Base-by-base conservation (phyloP, 768 basidiomycete species). In the Lactarius akahatsu region DNA sequence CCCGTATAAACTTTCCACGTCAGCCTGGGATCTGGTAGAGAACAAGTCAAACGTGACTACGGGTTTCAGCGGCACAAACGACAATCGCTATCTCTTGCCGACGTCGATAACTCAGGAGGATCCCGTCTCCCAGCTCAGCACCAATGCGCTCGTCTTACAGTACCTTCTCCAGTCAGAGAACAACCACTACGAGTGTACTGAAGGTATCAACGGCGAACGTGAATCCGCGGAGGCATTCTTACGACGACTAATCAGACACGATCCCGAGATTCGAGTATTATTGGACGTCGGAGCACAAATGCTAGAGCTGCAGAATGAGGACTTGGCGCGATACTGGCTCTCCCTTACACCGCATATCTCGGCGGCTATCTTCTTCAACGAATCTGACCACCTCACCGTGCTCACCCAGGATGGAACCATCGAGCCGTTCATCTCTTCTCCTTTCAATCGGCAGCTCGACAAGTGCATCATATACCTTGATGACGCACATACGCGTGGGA, bases 211-310 rank as follows among this genome's bases (percentile, higher is more conserved):
- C 6, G 61, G 40, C 15, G 38, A 69, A 0, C 52, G 54, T 1
- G 61, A 62, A n/a, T 43, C 20, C 7, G 54, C 61, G 28, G 16
- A 16, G 2, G 71, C 75, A 15, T 76, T 80, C 55, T 63, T 85
- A 13, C 11, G 71, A 0, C 67, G 74, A 16, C 16, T 85, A 4
- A 74, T 76, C 16, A 23, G 61, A 1, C 77, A 82, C 65, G 61
- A 58, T 2, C 79, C 78, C 2, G 70, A 74, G 20, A 75, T 85
- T 34, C 78, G 76, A 26, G 82, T 84, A 5, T 71, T 85, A 23
- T 73, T 86, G 20, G 84, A 85, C 55, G 84, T 85, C 10, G 85
- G 84, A 3, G 84, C 84, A 0, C 84, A 85, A 64, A 81, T 86
- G 74, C 73, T 85, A 10, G 83, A 86, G 47, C 73, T 83, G 62